Evolutionary conservation across 495 filamentous ascomycete genomes (phyloP).

Genomic region (Penicillium robsamsonii): DNA sequence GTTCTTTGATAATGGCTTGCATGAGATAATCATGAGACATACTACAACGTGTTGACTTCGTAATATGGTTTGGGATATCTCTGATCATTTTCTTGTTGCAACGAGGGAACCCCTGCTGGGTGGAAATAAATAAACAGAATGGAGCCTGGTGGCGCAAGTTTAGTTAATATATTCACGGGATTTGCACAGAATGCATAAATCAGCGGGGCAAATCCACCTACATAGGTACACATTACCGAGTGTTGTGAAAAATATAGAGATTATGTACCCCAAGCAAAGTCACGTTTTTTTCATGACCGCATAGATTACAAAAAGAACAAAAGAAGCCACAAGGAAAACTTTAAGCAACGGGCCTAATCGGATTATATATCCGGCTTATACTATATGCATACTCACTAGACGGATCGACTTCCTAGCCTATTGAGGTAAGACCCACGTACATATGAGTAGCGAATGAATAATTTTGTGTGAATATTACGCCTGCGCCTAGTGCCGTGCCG

Average conservation of each 20-base stretch:
- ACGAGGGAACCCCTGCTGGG: neutral
- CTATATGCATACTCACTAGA: neutral
- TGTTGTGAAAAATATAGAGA: no score
- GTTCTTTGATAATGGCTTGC: neutral
- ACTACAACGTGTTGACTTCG: neutral
- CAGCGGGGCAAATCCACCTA: neutral
- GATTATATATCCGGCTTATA: neutral
- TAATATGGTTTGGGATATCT: neutral
- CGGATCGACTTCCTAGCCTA: neutral
- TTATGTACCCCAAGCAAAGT: no score
- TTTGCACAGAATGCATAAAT: neutral
- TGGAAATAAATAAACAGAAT: neutral
- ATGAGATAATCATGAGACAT: neutral
- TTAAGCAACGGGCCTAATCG: neutral
- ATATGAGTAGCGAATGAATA: neutral
- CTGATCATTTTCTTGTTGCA: neutral
- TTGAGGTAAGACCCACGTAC: neutral
- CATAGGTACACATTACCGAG: neutral
- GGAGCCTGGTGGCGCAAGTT: neutral
- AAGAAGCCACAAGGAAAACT: neutral
- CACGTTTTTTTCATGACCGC: no score
- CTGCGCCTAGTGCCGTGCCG: neutral
- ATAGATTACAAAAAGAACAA: neutral
- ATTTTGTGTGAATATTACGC: neutral
- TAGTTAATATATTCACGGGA: neutral